Evolutionary conservation across 345 rosid species (phyloP), one percentile per base, ranked within the genome.

Genomic region (Hibiscus tridactylites): DNA sequence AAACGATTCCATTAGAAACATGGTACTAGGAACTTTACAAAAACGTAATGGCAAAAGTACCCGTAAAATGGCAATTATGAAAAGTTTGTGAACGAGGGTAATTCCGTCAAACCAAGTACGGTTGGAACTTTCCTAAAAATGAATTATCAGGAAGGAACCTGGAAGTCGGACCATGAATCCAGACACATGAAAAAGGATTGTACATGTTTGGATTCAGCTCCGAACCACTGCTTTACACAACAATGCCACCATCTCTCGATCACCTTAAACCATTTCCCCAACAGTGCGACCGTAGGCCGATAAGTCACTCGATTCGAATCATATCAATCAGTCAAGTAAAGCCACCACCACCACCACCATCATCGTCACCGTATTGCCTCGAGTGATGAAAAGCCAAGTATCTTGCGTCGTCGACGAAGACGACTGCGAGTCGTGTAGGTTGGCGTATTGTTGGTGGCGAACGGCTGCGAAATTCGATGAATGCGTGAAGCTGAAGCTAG

Each of bases 391-490:
- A 69, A 79, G 64, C 80, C 86, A 73, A 21, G 46, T 77, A 28
- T 70, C 78, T 50, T 72, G 72, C 3, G 44, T 54, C 3, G 46
- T 50, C 26, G 81, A 75, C 6, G 85, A 81, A 35, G 88, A 82
- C 17, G 86, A 81, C 21, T 15, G 54, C 59, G 75, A 50, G 1
- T 72, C 77, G 7, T 74, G 80, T 53, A 57, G 59, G 26, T 29
- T 62, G 78, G 64, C 46, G 9, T 72, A 37, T 62, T 80, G 74
- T 47, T 88, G 89, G 89, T 85, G 91, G 91, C 79, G 85, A 76
- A 75, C 88, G 2, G 85, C 83, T 0, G 73, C 82, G 0, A 76
- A 78, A 65, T 85, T 73, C 24, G 85, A 83, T 28, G 83, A 87
- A 57, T 81, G 74, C 59, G 69, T 58, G 11, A 83, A 71, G 75